Conservation (phyloP, 768 basidiomycete genomes). For the Kwoniella pini region DNA sequence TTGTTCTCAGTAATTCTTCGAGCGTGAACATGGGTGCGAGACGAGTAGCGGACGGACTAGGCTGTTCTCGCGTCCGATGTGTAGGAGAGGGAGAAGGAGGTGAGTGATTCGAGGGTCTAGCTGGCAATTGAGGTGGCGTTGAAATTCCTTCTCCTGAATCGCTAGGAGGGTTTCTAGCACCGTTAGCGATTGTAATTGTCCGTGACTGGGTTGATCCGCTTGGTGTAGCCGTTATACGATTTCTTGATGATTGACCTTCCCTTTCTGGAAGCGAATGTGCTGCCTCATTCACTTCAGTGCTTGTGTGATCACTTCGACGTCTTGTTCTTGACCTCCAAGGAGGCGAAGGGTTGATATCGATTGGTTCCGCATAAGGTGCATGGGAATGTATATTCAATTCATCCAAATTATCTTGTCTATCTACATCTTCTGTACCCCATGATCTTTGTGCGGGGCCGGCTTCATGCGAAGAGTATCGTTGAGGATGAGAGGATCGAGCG, state of each 20-base stretch:
- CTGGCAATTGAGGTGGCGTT: slow-evolving; percentile 2
- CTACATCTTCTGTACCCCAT: slow-evolving; percentile 28
- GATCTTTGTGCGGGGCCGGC: not conserved
- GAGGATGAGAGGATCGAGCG: slow-evolving; percentile 15
- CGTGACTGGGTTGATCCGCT: not conserved
- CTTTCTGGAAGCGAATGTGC: no score
- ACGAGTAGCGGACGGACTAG: not conserved
- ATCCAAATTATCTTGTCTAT: slow-evolving; percentile 22
- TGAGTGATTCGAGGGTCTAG: not conserved
- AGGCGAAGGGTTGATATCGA: slow-evolving; percentile 23
- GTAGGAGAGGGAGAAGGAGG: slow-evolving; percentile 21
- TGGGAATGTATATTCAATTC: slow-evolving; percentile 17
- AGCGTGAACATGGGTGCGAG: slow-evolving; percentile 20
- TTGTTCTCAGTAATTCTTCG: slow-evolving; percentile 5
- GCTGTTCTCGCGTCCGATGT: not conserved
- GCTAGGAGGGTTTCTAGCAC: slow-evolving; percentile 15
- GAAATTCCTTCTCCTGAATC: not conserved
- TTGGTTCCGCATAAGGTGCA: slow-evolving; percentile 10
- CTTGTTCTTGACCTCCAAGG: slow-evolving; percentile 13
- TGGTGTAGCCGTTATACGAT: not conserved
- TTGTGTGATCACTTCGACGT: not conserved
- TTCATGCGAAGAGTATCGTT: not conserved
- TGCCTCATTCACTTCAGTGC: no score
- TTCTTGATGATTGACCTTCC: not conserved
- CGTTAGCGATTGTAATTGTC: not conserved